Conservation (phyloP, 2,329 filamentous ascomycete genomes). For the Didymella pomorum region DNA sequence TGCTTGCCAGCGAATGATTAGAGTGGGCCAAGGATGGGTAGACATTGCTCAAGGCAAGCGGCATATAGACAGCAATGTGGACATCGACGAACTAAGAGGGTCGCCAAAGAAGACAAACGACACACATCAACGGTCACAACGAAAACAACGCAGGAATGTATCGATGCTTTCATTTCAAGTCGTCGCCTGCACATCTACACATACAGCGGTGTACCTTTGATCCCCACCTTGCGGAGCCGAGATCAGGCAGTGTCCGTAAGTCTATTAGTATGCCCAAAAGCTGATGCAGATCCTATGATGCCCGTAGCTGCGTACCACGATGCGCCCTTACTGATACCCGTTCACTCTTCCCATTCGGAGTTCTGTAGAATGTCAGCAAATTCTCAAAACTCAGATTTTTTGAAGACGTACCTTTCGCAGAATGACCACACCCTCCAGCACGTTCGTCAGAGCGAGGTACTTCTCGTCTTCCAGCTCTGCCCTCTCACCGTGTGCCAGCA, state of each 20-base stretch:
- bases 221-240: slow-evolving; percentile 4
- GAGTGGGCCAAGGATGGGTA: not conserved
- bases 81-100: not conserved
- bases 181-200: slow-evolving; percentile 38
- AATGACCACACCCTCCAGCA: slow-evolving; percentile 93
- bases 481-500: slow-evolving; percentile 92
- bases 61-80: not conserved
- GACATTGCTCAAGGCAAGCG: not conserved
- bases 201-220: slow-evolving; percentile 35
- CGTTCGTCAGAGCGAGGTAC: slow-evolving; percentile 91
- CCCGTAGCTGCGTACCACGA: slow-evolving; percentile 12
- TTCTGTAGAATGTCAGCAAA: slow-evolving; percentile 46
- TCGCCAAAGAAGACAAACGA: not conserved
- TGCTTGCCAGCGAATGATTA: not conserved
- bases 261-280: slow-evolving; percentile 41
- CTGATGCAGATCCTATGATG: slow-evolving; percentile 27
- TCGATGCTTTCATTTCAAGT: slow-evolving; percentile 39
- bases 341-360: slow-evolving; percentile 56
- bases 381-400: not conserved
- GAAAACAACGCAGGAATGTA: slow-evolving; percentile 4
- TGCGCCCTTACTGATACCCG: not conserved
- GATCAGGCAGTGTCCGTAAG: slow-evolving; percentile 30
- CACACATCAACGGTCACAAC: not conserved
- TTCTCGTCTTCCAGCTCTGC: slow-evolving; percentile 98
- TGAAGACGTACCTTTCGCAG: slow-evolving; percentile 81